phyloP scores from a whole-genome alignment of 352 stramenopile genomes.

The Discostella stelligera region DNA sequence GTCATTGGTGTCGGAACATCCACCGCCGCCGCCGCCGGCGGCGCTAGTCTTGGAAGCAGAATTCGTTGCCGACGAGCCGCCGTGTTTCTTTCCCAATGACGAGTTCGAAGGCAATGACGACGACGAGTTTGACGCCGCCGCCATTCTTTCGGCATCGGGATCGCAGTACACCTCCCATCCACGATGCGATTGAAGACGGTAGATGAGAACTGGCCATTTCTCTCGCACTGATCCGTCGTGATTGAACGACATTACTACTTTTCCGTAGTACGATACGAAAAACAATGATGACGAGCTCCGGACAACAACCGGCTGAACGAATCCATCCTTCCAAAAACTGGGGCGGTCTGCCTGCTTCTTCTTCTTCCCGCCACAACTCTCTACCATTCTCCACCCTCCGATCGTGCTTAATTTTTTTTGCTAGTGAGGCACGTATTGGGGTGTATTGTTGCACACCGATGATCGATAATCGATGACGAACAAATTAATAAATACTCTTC shows the following conservation, averaged over 20 bases:
- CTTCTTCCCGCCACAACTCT: too few species aligned
- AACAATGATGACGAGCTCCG: too few species aligned
- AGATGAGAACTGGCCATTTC: constrained; percentile 45
- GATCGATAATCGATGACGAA: too few species aligned
- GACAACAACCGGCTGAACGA: too few species aligned
- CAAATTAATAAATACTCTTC: too few species aligned
- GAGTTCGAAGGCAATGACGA: background rate
- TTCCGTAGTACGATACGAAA: too few species aligned
- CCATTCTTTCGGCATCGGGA: constrained; percentile 7
- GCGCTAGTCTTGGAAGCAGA: background rate
- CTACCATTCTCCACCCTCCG: too few species aligned
- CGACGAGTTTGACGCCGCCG: background rate
- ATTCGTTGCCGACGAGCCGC: background rate
- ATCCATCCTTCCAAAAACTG: too few species aligned
- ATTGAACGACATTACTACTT: background rate
- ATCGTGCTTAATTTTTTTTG: too few species aligned
- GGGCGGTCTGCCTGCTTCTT: too few species aligned
- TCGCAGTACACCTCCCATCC: constrained; percentile 47
- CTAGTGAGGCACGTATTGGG: too few species aligned
- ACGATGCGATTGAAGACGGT: constrained; percentile 35
- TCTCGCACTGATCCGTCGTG: constrained; percentile 12
- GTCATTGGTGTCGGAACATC: background rate
- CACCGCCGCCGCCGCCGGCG: background rate
- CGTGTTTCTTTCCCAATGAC: background rate
- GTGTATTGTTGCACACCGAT: too few species aligned